Base-by-base conservation (phyloP, 768 basidiomycete genomes). In the Dentipellis sp. region DNA sequence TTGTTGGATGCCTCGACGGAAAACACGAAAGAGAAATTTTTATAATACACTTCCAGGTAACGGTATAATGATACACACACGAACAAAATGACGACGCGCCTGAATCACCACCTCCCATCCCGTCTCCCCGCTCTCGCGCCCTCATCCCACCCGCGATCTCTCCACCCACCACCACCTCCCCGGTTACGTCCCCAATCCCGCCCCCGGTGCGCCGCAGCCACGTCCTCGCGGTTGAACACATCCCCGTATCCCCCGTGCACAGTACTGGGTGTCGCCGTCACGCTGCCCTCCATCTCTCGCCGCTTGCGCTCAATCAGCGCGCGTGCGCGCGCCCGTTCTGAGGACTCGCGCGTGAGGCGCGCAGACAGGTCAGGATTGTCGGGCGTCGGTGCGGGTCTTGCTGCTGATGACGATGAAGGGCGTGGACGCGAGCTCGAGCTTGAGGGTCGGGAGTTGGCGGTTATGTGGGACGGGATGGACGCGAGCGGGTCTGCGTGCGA, bases 311-410 rank as follows among this genome's bases (percentile, higher is more conserved):
- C 74, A 19, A 90, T 82, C 29, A 91, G 81, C 8, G 78, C 86
- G n/a, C 80, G 69, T 0, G 89, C 88, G 0, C 89, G 82, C 62
- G 84, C 78, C 4, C 88, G 80, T 67, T 91, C 89, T 1, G 83
- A 78, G 0, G 82, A 81, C 68, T 91, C 89, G 23, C 89, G 82
- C n/a, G 71, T 71, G 9, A 88, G 69, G 3, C 89, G 83, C 5
- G 78, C 79, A 29, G 78, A 76, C 0, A 81, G 58, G 51, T 60
- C 40, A 56, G 42, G 49, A 58, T 58, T 50, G 56, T 69, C 53
- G 42, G 59, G 3, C 29, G 62, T 52, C 35, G 58, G 50, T 16
- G 45, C 66, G 29, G 36, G 61, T 42, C 9, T 42, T 58, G 65
- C 34, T 11, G 63, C 34, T 36, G 62, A 50, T 19, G 66, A 62